Evolutionary conservation across 2,329 filamentous ascomycete genomes (phyloP), one percentile per base, ranked within the genome.

Genomic region (Neurospora sp.): DNA sequence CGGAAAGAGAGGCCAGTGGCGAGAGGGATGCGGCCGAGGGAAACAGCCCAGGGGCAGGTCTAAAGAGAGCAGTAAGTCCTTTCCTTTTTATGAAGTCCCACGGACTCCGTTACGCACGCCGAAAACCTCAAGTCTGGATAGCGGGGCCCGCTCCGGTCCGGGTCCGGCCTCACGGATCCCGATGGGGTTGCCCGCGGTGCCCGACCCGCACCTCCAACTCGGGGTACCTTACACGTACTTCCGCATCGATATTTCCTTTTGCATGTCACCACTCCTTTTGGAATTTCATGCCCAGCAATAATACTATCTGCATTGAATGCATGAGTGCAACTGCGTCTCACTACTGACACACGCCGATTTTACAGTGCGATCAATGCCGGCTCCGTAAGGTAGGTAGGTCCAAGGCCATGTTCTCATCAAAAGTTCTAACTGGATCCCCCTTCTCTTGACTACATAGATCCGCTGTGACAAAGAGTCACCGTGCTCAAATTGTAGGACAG

Each of bases 381-480:
- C 70, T 73, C 17, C 68, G 75, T 66, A 76, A 76, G 75, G 74
- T 70, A 70, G 39, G 71, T 71, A 37, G 28, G 38, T 41, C 23
- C 66, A 33, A 41, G 66, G 38, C 39, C 39, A 33, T 36, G 33
- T 4, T 23, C 65, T 19, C 65, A 37, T 17, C 36, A 19, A 38
- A 1, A 66, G 19, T 8, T 39, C 65, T 37, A 33, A 57, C 39
- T 6, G 8, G n/a, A 19, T 19, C 38, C 6, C 17, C 10, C n/a
- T 8, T 19, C 8, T 4, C 19, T 33, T 67, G 19, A 28, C 52
- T 69, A 39, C 12, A 23, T 66, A 88, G 86, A 86, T 88, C 70
- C 84, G 85, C 66, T 88, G 86, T 75, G 85, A 88, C 75, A 87
- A 86, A 76, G 83, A 86, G 52, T 83, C 82, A 72, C 86, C 86